Base-by-base conservation (phyloP, 2,329 filamentous ascomycete genomes). In the Botryotinia narcissicola region DNA sequence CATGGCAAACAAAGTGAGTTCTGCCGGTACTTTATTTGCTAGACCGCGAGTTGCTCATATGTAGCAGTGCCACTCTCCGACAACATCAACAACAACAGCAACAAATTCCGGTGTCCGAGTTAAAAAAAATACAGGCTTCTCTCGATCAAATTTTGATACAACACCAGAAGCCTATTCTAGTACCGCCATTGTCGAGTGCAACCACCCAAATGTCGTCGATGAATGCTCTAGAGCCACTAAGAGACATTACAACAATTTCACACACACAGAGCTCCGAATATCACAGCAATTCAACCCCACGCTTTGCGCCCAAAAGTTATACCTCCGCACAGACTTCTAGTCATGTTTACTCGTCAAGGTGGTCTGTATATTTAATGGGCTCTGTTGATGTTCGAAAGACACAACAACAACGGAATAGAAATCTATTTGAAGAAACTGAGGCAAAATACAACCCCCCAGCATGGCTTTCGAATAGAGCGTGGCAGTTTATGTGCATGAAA, bases 1-100 rank as follows among this genome's bases (percentile, higher is more conserved):
- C 73, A 40, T 73, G 70, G 35, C 74, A 75, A 32, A 76, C 70
- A 9, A 71, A 69, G 75, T 76, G 22, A n/a, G 48, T n/a, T 51
- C 25, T 51, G 25, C 1, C 48, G n/a, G 12, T 51, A 25, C 2
- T 51, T 7, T 5, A 1, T n/a, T n/a, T 51, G 48, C 4, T 0
- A 51, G 48, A 54, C 48, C 12, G 25, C 12, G 25, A 7, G 48
- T 54, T 25, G 9, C 40, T 62, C 8, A 70, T 10, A 16, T 1
- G 18, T n/a, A 54, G 18, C 42, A 70, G 57, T 61, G 57, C 68
- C 32, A 71, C 25, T 32, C 37, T 40, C 37, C 37, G 1, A 40
- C 37, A 40, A 37, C 37, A 37, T 37, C 37, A 37, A 37, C 37
- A 37, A 37, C 37, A 37, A 37, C 37, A 9, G 12, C 64, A 72